Conservation (phyloP, 768 basidiomycete genomes). For the Cystofilobasidium bisporidii region DNA sequence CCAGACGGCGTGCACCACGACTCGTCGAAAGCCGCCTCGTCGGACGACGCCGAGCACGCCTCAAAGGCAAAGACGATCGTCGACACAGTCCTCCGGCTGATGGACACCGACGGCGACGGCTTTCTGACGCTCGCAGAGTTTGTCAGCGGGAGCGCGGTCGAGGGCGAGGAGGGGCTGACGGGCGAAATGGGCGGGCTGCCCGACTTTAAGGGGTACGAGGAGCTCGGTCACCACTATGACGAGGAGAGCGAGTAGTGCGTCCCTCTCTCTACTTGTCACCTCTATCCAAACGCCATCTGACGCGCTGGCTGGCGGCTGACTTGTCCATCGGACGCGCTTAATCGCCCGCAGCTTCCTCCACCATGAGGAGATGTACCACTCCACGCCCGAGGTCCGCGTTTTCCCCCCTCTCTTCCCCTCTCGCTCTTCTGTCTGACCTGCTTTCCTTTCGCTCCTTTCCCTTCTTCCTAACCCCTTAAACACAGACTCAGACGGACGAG, state of each 20-base stretch:
- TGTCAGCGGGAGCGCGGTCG: conserved; percentile 35
- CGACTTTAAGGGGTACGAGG: conserved; percentile 38
- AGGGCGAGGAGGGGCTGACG: conserved; percentile 2
- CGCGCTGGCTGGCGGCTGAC: neutral
- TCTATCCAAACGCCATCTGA: neutral
- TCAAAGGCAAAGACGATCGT: conserved; percentile 24
- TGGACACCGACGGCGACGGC: conserved; percentile 30
- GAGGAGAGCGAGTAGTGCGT: conserved; percentile 42
- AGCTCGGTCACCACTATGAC: conserved; percentile 40
- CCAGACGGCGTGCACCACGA: conserved; percentile 29
- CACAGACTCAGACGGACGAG: conserved; percentile 81
- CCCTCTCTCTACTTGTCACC: neutral
- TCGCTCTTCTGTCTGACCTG: no score
- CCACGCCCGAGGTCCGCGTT: conserved; percentile 74
- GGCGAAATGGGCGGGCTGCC: conserved; percentile 33
- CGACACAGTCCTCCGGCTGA: conserved; percentile 21
- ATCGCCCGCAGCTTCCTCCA: conserved; percentile 46
- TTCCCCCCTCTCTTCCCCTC: neutral
- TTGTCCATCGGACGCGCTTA: no score
- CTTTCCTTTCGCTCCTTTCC: neutral
- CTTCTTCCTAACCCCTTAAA: neutral
- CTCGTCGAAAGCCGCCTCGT: conserved; percentile 17
- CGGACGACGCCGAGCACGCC: conserved; percentile 13
- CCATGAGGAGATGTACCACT: conserved; percentile 91
- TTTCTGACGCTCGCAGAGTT: conserved; percentile 38